Base-by-base conservation (phyloP, 176 grass and related monocot species). In the Poa pratensis region DNA sequence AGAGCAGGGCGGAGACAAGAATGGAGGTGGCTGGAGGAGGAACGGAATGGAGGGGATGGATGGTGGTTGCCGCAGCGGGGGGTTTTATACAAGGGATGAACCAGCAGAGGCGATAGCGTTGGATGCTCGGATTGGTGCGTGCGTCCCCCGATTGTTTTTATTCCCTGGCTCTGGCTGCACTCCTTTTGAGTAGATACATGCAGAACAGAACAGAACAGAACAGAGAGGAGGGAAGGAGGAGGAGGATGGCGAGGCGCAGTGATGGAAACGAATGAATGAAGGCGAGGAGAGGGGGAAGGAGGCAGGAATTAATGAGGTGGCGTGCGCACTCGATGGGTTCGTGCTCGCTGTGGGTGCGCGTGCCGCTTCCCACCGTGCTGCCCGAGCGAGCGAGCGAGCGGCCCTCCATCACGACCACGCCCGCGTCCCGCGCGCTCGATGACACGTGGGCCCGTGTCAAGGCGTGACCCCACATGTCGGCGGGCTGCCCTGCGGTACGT, bases 301-400 rank as follows among this genome's bases (percentile, higher is more conserved):
- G 35, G 46, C 13, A 3, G 79, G 51, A 82, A 82, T 82, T 76
- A 82, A 87, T 87, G 79, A 82, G 79, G 79, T 82, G 86, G 86
- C 86, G 79, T 87, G 79, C 86, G 86, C 79, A 82, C 86, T 87
- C 79, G 86, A 86, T 87, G 85, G 70, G 79, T 82, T 72, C 78
- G 71, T 74, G 71, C 70, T 73, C 13, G 35, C 76, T 42, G 57
- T 59, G 55, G 78, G 69, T 81, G 85, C 85, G 85, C 78, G 78
- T 87, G 82, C 78, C 69, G 68, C 85, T 54, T 74, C 85, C 78
- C 85, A 87, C 85, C 85, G 67, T 51, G 67, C 8, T 9, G 39
- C 77, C 35, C 69, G 12, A 60, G n/a, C n/a, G n/a, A n/a, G n/a
- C n/a, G n/a, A n/a, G n/a, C n/a, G n/a, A n/a, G n/a, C n/a, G n/a